Percentiles rank a stretch among this genome's conserved stretches.
Evolutionary conservation across 2,329 filamentous ascomycete genomes (phyloP).

Genomic region (Botryotinia narcissicola): DNA sequence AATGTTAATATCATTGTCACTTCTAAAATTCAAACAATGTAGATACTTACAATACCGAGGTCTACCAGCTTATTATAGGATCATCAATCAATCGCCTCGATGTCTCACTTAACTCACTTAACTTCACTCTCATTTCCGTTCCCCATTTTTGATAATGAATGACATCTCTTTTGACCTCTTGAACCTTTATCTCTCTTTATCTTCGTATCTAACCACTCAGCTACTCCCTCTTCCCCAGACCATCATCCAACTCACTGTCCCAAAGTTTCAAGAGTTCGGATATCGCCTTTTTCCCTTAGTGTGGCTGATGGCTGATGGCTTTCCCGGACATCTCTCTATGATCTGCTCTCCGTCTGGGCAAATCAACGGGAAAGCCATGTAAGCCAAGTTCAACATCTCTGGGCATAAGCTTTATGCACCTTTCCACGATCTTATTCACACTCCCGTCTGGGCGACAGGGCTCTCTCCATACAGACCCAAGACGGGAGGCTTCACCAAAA

Average conservation of each 20-base stretch:
- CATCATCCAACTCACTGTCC: background rate
- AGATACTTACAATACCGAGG: background rate
- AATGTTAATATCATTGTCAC: too few relatives aligned
- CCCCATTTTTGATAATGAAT: constrained; percentile 9
- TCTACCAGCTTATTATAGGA: background rate
- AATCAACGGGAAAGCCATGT: background rate
- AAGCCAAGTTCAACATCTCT: background rate
- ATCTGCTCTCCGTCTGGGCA: background rate
- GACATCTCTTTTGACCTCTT: background rate
- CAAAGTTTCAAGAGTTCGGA: background rate
- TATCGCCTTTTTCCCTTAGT: background rate
- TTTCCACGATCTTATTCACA: background rate
- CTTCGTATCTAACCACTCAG: constrained; percentile 9
- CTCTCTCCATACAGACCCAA: background rate
- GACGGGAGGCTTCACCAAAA: background rate
- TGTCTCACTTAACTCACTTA: background rate
- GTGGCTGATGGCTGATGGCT: background rate
- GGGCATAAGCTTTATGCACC: background rate
- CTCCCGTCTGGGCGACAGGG: background rate
- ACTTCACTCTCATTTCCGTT: background rate
- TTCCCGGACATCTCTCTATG: background rate
- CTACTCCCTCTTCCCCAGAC: background rate
- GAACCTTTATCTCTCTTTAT: background rate
- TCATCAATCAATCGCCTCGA: background rate
- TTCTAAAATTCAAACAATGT: background rate